These are phyloP conservation scores for Begonia fuchsioides DNA, from an alignment of 306 rosid genomes.

Conservation along the genomic window DNA sequence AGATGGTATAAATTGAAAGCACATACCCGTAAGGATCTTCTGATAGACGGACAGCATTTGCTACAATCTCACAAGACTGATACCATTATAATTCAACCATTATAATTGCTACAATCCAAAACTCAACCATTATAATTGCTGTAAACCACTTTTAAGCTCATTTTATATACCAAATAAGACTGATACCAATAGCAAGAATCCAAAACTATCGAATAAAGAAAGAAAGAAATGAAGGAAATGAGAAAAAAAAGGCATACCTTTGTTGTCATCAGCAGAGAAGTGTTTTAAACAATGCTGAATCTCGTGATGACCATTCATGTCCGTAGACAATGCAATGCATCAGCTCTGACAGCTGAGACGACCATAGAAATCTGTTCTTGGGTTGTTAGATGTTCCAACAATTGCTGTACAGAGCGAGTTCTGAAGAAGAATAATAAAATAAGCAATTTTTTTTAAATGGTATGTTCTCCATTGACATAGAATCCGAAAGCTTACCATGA, in stretches of 20 bases:
- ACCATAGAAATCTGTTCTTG: slow-evolving; percentile 17
- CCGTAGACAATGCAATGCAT: slow-evolving; percentile 26
- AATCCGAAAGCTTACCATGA: too few species aligned
- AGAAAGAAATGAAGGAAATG: background rate
- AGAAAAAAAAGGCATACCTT: slow-evolving; percentile 18
- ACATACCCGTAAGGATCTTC: slow-evolving; percentile 50
- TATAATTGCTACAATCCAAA: too few species aligned
- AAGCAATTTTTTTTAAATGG: background rate
- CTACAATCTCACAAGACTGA: slow-evolving; percentile 16
- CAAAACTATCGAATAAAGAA: too few species aligned
- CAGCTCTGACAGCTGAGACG: slow-evolving; percentile 22
- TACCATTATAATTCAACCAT: too few species aligned
- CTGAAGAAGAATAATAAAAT: slow-evolving; percentile 13
- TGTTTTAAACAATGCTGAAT: slow-evolving; percentile 29
- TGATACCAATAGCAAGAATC: too few species aligned
- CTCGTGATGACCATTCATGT: slow-evolving; percentile 38
- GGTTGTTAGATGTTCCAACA: slow-evolving; percentile 26
- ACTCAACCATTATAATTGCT: too few species aligned
- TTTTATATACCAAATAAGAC: too few species aligned
- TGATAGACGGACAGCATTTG: slow-evolving; percentile 18
- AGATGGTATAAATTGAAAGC: too few species aligned
- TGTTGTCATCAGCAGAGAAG: slow-evolving; percentile 24
- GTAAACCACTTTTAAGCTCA: too few species aligned
- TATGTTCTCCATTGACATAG: too few species aligned
- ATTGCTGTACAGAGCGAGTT: slow-evolving; percentile 29